Evolutionary conservation across 2,329 filamentous ascomycete genomes (phyloP).

Genomic region (Rutstroemia sp.): DNA sequence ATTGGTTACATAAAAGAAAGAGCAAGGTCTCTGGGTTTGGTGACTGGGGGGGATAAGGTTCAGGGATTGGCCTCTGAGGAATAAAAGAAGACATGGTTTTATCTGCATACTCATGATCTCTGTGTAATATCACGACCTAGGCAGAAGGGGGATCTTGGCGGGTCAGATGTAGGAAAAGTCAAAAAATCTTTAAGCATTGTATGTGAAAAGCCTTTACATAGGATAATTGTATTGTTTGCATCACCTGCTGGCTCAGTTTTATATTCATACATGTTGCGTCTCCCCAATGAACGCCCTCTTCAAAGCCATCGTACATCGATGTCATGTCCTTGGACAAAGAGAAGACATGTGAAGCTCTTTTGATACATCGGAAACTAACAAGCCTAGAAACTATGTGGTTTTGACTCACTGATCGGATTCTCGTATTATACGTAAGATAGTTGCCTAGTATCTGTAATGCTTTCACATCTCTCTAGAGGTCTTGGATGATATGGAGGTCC

Average conservation of each 20-base stretch:
- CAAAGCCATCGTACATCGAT: too few species aligned
- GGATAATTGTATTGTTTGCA: neutral
- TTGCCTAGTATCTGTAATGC: too few species aligned
- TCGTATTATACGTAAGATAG: too few species aligned
- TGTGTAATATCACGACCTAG: slow-evolving; percentile 4
- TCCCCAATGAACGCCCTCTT: too few species aligned
- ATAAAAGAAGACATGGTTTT: slow-evolving; percentile 3
- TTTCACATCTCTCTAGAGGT: too few species aligned
- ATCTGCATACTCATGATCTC: slow-evolving; percentile 3
- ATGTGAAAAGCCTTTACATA: neutral
- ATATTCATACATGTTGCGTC: too few species aligned
- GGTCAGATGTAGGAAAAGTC: neutral
- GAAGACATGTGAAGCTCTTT: too few species aligned
- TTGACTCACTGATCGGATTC: too few species aligned
- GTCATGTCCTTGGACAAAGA: too few species aligned
- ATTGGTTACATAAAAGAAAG: slow-evolving; percentile 8
- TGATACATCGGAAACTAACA: too few species aligned
- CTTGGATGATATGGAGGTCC: too few species aligned
- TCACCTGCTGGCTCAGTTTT: neutral
- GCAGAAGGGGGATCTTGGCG: neutral
- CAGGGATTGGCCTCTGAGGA: neutral
- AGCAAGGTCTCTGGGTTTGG: slow-evolving; percentile 3
- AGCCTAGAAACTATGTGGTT: too few species aligned
- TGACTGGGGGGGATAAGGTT: neutral
- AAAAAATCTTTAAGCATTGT: neutral